Percentiles rank a stretch among this genome's conserved stretches.
These are phyloP conservation scores for Auriscalpium microsporum DNA, from an alignment of 768 basidiomycete species.

Conservation along the genomic window DNA sequence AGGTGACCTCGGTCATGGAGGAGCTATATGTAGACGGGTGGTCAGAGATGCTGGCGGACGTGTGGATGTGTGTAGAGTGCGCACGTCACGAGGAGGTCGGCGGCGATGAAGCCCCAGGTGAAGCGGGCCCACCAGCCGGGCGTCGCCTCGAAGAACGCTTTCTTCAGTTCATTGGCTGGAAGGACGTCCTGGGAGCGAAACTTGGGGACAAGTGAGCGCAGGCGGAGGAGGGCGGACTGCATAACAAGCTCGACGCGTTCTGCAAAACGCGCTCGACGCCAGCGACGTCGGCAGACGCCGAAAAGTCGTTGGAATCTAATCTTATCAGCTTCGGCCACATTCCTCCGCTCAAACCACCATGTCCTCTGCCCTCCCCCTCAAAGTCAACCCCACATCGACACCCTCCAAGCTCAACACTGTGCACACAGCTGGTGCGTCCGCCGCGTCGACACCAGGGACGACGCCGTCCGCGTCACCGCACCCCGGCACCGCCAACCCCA, in stretches of 20 bases:
- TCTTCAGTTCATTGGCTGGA: not conserved
- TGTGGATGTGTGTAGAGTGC: not conserved
- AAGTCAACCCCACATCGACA: constrained; percentile 7
- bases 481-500: constrained; percentile 4
- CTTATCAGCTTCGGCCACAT: too few species aligned
- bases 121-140: constrained; percentile 12
- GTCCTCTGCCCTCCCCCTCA: constrained; percentile 9
- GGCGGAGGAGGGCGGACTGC: not conserved
- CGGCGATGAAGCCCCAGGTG: constrained; percentile 13
- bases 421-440: not conserved
- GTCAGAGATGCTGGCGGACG: not conserved
- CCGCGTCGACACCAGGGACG: not conserved
- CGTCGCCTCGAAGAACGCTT: constrained; percentile 8
- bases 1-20: constrained; percentile 15
- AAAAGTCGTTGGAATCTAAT: too few species aligned
- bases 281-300: too few species aligned
- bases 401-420: constrained; percentile 6
- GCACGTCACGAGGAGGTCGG: constrained; percentile 15
- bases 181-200: not conserved
- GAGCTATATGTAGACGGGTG: constrained; percentile 1
- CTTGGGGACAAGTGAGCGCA: not conserved
- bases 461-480: constrained; percentile 7
- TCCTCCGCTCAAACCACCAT: not conserved
- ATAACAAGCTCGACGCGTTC: not conserved
- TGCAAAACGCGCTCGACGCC: too few species aligned